Conservation (phyloP, 768 basidiomycete genomes). For the Boletus fagicola region DNA sequence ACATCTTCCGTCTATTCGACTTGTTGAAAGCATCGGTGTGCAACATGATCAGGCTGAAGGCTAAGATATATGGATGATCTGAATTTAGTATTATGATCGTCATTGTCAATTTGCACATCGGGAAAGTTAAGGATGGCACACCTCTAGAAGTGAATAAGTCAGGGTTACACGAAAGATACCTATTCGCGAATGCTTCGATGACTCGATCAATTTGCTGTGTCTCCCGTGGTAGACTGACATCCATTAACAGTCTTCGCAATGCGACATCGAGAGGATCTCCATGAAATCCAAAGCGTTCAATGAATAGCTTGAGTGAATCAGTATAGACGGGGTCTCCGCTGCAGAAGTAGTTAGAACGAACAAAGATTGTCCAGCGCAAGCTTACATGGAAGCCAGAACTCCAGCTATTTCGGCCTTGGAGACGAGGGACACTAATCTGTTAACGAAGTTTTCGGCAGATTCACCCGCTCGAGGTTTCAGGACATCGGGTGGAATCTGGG, state of each 20-base stretch:
- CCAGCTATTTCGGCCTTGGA: constrained; percentile 77
- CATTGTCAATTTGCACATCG: not conserved
- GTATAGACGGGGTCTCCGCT: constrained; percentile 74
- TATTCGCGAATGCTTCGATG: constrained; percentile 89
- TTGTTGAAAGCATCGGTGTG: constrained; percentile 99
- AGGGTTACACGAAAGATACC: constrained; percentile 83
- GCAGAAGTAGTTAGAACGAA: constrained; percentile 10
- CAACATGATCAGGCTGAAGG: constrained; percentile 97
- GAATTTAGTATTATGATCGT: constrained; percentile 1
- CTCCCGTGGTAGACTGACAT: constrained; percentile 87
- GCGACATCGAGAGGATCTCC: constrained; percentile 89
- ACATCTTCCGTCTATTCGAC: constrained; percentile 97
- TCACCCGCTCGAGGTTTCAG: constrained; percentile 62
- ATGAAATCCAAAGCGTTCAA: constrained; percentile 74
- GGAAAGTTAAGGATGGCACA: constrained; percentile 30
- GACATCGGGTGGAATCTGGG: constrained; percentile 43
- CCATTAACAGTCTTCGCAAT: constrained; percentile 84
- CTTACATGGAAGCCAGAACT: constrained; percentile 78
- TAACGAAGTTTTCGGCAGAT: constrained; percentile 66
- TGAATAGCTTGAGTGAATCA: constrained; percentile 66
- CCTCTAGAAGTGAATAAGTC: constrained; percentile 76
- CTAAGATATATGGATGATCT: constrained; percentile 95
- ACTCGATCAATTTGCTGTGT: constrained; percentile 99
- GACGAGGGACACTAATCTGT: constrained; percentile 59
- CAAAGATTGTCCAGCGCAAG: constrained; percentile 1